Percentiles rank a stretch among this genome's conserved stretches.
These are phyloP conservation scores for Ceratobasidium sp. DNA, from an alignment of 1,284 basidiomycete species.

Conservation along the genomic window DNA sequence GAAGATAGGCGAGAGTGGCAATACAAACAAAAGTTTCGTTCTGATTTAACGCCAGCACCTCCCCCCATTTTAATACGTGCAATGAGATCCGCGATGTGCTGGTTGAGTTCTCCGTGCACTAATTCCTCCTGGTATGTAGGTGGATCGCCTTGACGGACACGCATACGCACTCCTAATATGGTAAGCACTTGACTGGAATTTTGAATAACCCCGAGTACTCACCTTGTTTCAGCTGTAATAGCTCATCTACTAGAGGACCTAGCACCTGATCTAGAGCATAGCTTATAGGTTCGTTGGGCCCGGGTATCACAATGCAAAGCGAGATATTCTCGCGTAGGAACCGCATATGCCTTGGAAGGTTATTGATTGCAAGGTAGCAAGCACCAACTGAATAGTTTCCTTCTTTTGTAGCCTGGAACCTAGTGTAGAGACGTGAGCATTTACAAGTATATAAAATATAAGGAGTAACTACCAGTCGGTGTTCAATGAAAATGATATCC, in stretches of 20 bases:
- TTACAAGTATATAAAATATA: background rate
- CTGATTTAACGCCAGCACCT: slow-evolving; percentile 5
- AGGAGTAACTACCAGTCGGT: slow-evolving; percentile 19
- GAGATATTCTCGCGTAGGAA: slow-evolving; percentile 21
- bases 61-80: slow-evolving; percentile 6
- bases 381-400: slow-evolving; percentile 13
- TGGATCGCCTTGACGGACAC: background rate
- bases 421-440: background rate
- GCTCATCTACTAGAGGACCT: slow-evolving; percentile 17
- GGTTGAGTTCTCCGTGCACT: background rate
- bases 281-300: slow-evolving; percentile 17
- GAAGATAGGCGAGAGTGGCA: background rate
- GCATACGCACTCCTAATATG: background rate
- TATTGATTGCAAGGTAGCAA: slow-evolving; percentile 27
- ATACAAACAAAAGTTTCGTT: background rate
- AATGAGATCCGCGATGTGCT: slow-evolving; percentile 1
- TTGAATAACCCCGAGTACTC: too few species aligned
- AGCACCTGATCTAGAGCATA: slow-evolving; percentile 41
- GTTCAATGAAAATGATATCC: slow-evolving; percentile 12
- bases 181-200: too few species aligned
- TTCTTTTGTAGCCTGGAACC: slow-evolving; percentile 27
- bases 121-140: background rate
- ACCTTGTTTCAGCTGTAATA: slow-evolving; percentile 33
- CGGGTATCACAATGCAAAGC: background rate
- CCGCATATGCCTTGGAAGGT: slow-evolving; percentile 20